Evolutionary conservation across 164 flowering plant species (phyloP), one percentile per base, ranked within the genome.

Genomic region (Macadamia tetraphylla): DNA sequence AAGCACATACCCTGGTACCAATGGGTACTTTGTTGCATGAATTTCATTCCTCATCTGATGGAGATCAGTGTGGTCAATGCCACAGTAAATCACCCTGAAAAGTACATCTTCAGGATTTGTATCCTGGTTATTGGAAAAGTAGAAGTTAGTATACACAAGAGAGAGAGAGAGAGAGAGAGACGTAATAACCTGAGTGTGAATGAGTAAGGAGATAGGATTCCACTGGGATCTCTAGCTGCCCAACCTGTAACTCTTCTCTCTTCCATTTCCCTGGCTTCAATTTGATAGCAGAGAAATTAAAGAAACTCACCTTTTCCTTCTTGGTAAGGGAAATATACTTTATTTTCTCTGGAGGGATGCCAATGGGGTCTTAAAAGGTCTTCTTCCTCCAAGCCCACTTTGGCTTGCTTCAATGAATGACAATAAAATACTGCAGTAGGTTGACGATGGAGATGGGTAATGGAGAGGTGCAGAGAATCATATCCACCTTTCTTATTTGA

Each of bases 31-130:
- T 58, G 87, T 29, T 40, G 53, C 11, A 65, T 51, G 62, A 14
- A 84, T 29, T 61, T 84, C 86, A 62, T 43, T 73, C 69, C 73
- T 84, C 53, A 82, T 76, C 67, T 78, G 83, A 70, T 81, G 89
- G 74, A 87, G 82, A 74, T 87, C 92, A 17, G 86, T 80, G 68
- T 87, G 89, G 70, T 75, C 79, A 3, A 87, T 66, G 44, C 89
- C 92, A 66, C 88, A 80, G 67, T 79, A 84, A 40, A 81, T 52
- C 42, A 85, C 89, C 74, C 77, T 84, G 31, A 87, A 17, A 29
- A 58, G 18, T 4, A 87, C 83, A 67, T 85, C 89, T 32, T 84
- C 84, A 1, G 76, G 71, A 6, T 84, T 83, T 31, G 81, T 80
- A 55, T 74, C 71, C 91, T 82, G 82, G 52, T 44, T 8, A 48